Conservation (phyloP, 108 stramenopile species). For the Fistulifera solaris region DNA sequence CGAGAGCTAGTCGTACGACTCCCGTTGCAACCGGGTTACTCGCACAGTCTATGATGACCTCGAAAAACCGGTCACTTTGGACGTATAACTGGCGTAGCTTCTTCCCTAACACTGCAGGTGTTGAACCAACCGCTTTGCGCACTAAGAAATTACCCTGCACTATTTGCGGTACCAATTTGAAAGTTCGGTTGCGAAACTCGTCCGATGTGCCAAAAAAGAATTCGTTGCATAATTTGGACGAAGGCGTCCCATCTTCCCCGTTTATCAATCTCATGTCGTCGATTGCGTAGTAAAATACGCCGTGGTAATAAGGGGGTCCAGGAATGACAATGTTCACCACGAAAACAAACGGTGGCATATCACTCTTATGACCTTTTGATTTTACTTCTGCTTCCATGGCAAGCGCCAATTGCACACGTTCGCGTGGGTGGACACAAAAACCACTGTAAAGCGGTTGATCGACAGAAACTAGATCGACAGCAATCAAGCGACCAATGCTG, state of each 20-base stretch:
- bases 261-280: slow-evolving; percentile 71
- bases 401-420: slow-evolving; percentile 77
- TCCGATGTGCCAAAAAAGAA: slow-evolving; percentile 75
- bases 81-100: slow-evolving; percentile 70
- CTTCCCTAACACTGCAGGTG: slow-evolving; percentile 89
- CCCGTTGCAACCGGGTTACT: slow-evolving; percentile 66
- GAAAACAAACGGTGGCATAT: slow-evolving; percentile 74
- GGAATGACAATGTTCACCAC: slow-evolving; percentile 71
- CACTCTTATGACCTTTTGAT: slow-evolving; percentile 24
- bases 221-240: slow-evolving; percentile 58
- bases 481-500: slow-evolving; percentile 75
- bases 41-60: slow-evolving; percentile 86
- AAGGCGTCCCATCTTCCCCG: slow-evolving; percentile 60
- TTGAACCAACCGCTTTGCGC: slow-evolving; percentile 80
- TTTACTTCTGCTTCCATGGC: slow-evolving; percentile 28
- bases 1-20: slow-evolving; percentile 77
- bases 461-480: slow-evolving; percentile 71
- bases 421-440: slow-evolving; percentile 69
- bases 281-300: slow-evolving; percentile 79
- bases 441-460: slow-evolving; percentile 60
- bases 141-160: slow-evolving; percentile 92
- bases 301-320: slow-evolving; percentile 69
- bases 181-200: slow-evolving; percentile 71
- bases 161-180: slow-evolving; percentile 91
- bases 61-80: slow-evolving; percentile 72